Conservation (phyloP, 352 stramenopile genomes). For the Phytophthora pini region DNA sequence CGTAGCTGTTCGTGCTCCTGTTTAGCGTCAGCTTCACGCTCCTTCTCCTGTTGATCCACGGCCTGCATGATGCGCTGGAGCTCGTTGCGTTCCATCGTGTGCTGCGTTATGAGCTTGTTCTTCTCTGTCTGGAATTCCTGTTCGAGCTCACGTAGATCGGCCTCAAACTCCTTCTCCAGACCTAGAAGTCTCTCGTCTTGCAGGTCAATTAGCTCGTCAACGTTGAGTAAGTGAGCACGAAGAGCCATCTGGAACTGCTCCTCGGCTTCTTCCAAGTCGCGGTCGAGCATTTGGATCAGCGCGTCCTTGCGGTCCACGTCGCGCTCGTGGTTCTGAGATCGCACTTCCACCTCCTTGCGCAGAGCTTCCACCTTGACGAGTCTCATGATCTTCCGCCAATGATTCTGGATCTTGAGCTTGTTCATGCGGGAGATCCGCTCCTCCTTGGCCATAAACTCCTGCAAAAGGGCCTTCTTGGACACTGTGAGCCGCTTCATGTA, state of each 20-base stretch:
- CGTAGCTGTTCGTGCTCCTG: conserved; percentile 90
- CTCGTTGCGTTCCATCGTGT: conserved; percentile 76
- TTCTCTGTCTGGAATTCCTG: conserved; percentile 89
- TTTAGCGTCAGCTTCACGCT: conserved; percentile 73
- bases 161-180: conserved; percentile 93
- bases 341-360: conserved; percentile 93
- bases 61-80: conserved; percentile 87
- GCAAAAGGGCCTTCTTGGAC: conserved; percentile 78
- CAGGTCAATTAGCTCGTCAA: conserved; percentile 93
- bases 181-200: conserved; percentile 88
- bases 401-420: conserved; percentile 94
- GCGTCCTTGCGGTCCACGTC: conserved; percentile 95
- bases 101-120: conserved; percentile 76
- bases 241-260: conserved; percentile 95
- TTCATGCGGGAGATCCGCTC: conserved; percentile 81
- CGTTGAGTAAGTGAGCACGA: conserved; percentile 87
- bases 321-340: conserved; percentile 94
- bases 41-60: conserved; percentile 86
- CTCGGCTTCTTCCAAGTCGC: conserved; percentile 93
- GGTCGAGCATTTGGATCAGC: conserved; percentile 95
- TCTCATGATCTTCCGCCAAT: conserved; percentile 97
- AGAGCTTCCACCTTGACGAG: conserved; percentile 93
- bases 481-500: conserved; percentile 83
- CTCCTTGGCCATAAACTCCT: conserved; percentile 82
- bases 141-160: conserved; percentile 84